Percentiles rank a stretch among this genome's conserved stretches.
phyloP scores from a whole-genome alignment of 225 moss, liverwort and hornwort genomes.

The Marchantia polymorpha region DNA sequence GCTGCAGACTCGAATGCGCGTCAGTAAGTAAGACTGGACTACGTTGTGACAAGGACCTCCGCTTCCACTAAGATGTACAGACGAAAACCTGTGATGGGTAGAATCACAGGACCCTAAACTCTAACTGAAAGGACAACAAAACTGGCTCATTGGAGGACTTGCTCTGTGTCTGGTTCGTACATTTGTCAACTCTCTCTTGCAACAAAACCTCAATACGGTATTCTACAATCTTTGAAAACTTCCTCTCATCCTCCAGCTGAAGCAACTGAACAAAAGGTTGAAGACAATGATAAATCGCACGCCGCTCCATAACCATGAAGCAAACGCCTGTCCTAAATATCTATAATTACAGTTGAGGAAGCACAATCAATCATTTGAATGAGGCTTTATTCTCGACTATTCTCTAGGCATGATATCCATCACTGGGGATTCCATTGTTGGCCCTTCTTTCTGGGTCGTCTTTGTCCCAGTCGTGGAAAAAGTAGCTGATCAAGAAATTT shows the following conservation, averaged over 20 bases:
- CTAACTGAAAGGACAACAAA: neutral
- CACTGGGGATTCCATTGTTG: slow-evolving; percentile 30
- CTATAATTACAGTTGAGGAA: slow-evolving; percentile 20
- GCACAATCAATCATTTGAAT: slow-evolving; percentile 13
- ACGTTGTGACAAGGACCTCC: no score
- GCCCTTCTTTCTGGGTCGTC: slow-evolving; percentile 36
- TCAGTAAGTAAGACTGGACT: no score
- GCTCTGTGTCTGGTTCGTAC: neutral
- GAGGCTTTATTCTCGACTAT: neutral
- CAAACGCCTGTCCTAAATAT: neutral
- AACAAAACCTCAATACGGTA: neutral
- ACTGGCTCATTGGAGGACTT: neutral
- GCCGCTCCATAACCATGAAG: neutral
- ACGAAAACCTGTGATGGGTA: no score
- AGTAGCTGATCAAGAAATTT: slow-evolving; percentile 42
- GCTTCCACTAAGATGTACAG: no score
- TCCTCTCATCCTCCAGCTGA: slow-evolving; percentile 2
- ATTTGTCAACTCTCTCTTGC: neutral
- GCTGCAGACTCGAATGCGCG: no score
- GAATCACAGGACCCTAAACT: no score
- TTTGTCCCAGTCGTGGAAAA: slow-evolving; percentile 35
- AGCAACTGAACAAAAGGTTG: neutral
- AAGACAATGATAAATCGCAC: neutral
- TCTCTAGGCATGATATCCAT: neutral
- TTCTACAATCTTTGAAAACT: neutral